These are phyloP conservation scores for Colletotrichum lentis DNA, from an alignment of 2,329 filamentous ascomycete species.

Conservation along the genomic window DNA sequence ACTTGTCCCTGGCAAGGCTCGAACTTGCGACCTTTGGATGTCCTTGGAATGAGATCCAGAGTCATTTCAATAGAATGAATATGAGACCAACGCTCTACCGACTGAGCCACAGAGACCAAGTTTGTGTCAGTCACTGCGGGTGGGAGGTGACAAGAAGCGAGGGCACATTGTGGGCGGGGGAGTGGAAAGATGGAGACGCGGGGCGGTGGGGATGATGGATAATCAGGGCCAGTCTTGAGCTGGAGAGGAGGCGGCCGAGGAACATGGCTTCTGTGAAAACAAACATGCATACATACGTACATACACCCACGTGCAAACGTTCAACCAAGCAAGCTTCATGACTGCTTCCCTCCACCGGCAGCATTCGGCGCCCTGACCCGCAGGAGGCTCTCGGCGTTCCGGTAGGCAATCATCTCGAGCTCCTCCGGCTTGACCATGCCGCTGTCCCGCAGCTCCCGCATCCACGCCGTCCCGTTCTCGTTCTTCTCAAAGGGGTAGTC, in stretches of 20 bases:
- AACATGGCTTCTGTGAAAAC: neutral
- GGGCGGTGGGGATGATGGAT: neutral
- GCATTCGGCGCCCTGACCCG: constrained; percentile 41
- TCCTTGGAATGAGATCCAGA: neutral
- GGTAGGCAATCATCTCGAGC: constrained; percentile 58
- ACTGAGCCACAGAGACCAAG: constrained; percentile 19
- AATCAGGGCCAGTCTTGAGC: neutral
- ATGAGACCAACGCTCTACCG: constrained; percentile 24
- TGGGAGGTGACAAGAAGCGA: neutral
- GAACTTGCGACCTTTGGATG: constrained; percentile 24
- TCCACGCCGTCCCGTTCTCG: constrained; percentile 56
- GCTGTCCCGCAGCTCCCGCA: constrained; percentile 58
- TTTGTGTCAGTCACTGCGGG: accelerated
- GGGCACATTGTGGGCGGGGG: constrained; percentile 6
- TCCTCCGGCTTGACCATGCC: constrained; percentile 59
- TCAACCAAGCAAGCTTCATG: neutral
- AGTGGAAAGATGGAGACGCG: neutral
- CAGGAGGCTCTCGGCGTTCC: constrained; percentile 61
- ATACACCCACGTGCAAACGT: neutral
- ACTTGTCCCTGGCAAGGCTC: constrained; percentile 22
- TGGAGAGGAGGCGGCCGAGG: neutral
- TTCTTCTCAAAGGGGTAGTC: constrained; percentile 65
- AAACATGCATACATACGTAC: too few species aligned
- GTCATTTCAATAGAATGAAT: constrained; percentile 2
- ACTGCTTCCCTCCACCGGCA: neutral